Percentiles rank a stretch among this genome's conserved stretches.
These are phyloP conservation scores for Smittium culicis DNA, from an alignment of 371 early-diverging fungal species.

Conservation along the genomic window DNA sequence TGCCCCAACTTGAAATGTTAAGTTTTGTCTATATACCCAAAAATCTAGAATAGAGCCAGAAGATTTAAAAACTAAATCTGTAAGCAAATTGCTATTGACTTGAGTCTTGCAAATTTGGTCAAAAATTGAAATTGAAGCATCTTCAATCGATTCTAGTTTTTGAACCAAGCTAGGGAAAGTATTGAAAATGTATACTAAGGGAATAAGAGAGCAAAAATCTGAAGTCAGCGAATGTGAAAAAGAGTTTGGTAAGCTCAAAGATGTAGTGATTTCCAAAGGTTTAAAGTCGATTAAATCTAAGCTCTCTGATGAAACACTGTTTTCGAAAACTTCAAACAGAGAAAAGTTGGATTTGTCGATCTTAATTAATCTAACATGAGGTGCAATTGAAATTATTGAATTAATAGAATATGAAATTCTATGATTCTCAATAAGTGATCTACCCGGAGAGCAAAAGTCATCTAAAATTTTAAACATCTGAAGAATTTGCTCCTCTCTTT, in stretches of 20 bases:
- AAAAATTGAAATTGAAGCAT: slow-evolving; percentile 20
- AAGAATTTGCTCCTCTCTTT: slow-evolving; percentile 85
- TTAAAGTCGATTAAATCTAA: not conserved
- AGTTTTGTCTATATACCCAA: slow-evolving; percentile 85
- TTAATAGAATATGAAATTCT: slow-evolving; percentile 83
- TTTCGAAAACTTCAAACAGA: slow-evolving; percentile 73
- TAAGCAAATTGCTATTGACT: slow-evolving; percentile 64
- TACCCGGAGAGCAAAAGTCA: slow-evolving; percentile 45
- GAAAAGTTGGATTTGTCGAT: slow-evolving; percentile 79
- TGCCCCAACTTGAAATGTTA: slow-evolving; percentile 76
- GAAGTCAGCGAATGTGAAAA: not conserved
- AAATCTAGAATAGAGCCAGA: slow-evolving; percentile 69
- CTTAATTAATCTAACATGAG: slow-evolving; percentile 81
- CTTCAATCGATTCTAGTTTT: slow-evolving; percentile 20
- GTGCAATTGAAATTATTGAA: slow-evolving; percentile 77
- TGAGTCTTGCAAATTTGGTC: slow-evolving; percentile 28
- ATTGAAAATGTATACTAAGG: slow-evolving; percentile 11
- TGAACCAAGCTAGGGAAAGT: slow-evolving; percentile 17
- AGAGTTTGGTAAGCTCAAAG: not conserved
- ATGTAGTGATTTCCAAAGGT: not conserved
- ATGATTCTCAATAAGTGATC: slow-evolving; percentile 35
- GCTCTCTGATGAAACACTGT: slow-evolving; percentile 42
- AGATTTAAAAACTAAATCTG: slow-evolving; percentile 46
- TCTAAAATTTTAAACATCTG: slow-evolving; percentile 86
- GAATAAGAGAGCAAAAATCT: not conserved